Evolutionary conservation across 192 early-diverging fungal species (phyloP).

Genomic region (Endogone sp.): DNA sequence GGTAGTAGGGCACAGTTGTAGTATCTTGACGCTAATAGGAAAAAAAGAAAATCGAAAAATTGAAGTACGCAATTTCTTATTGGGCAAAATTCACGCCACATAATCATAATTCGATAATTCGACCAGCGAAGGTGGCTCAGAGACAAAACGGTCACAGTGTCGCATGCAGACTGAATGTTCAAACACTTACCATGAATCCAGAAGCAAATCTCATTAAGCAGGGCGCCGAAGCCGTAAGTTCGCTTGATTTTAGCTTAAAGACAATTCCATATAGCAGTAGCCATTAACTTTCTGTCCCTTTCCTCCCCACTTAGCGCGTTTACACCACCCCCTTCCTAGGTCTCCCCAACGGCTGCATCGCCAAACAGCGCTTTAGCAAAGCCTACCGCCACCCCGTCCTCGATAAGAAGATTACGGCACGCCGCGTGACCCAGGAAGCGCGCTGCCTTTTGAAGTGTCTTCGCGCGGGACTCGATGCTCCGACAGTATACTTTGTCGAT

Average conservation of each 20-base stretch:
- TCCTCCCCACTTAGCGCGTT: conserved; percentile 55
- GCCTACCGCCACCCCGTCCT: conserved; percentile 87
- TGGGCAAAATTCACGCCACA: too few relatives aligned
- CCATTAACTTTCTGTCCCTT: not conserved
- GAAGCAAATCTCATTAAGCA: conserved; percentile 68
- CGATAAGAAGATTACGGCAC: conserved; percentile 76
- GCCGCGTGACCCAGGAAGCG: conserved; percentile 81
- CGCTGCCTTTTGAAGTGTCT: conserved; percentile 73
- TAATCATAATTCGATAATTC: too few relatives aligned
- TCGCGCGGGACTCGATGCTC: conserved; percentile 73
- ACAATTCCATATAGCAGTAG: too few relatives aligned
- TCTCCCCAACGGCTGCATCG: conserved; percentile 53
- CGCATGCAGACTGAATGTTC: too few relatives aligned
- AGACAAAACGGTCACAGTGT: too few relatives aligned
- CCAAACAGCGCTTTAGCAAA: conserved; percentile 94
- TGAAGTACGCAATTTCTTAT: too few relatives aligned
- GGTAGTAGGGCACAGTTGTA: too few relatives aligned
- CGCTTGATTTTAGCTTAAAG: not conserved
- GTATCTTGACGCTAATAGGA: too few relatives aligned
- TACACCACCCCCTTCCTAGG: conserved; percentile 64
- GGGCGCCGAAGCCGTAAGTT: conserved; percentile 82
- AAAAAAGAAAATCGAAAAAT: too few relatives aligned
- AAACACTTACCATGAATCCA: conserved; percentile 34
- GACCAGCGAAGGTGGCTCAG: too few relatives aligned
- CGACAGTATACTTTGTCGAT: conserved; percentile 81